Evolutionary conservation across 805 yeast species (phyloP), one percentile per base, ranked within the genome.

Genomic region (Debaryomyces hansenii): DNA sequence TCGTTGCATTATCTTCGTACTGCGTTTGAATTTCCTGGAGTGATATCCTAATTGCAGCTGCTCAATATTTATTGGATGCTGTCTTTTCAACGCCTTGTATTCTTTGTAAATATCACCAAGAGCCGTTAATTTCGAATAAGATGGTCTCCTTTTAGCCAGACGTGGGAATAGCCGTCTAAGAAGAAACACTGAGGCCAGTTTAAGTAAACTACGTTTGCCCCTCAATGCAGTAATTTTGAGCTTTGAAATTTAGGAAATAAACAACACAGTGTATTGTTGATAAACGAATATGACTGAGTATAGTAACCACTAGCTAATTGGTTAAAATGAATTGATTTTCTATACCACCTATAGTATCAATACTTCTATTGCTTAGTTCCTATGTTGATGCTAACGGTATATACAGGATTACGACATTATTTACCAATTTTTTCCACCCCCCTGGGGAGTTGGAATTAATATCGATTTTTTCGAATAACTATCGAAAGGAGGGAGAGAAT

Each of bases 101-200:
- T 70, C 75, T 31, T 49, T 53, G 48, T 65, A 70, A 40, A 64
- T 60, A 44, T 69, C 64, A 12, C 58, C 54, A 38, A 67, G 48
- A 27, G 65, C 55, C 47, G 55, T 48, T 40, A 66, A 44, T 41
- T 57, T 63, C 24, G 67, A 55, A n/a, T 48, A 29, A 18, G 46
- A 43, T 34, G 57, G 42, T 28, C 34, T 40, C 27, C 24, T 37
- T 46, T 38, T 44, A 33, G 29, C 43, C 31, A 49, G 47, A 10
- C 45, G 46, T 27, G 51, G 47, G 37, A 54, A 41, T 15, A 50
- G 40, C 42, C 52, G 48, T 42, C 46, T 46, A 33, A 44, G 37
- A 36, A 51, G 40, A 18, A 50, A 51, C 44, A 55, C 56, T 14
- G 62, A 48, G n/a, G 61, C 60, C 41, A 55, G 50, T 40, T 54